These are phyloP conservation scores for Dothidotthia symphoricarpi DNA, from an alignment of 2,329 filamentous ascomycete species.

Conservation along the genomic window DNA sequence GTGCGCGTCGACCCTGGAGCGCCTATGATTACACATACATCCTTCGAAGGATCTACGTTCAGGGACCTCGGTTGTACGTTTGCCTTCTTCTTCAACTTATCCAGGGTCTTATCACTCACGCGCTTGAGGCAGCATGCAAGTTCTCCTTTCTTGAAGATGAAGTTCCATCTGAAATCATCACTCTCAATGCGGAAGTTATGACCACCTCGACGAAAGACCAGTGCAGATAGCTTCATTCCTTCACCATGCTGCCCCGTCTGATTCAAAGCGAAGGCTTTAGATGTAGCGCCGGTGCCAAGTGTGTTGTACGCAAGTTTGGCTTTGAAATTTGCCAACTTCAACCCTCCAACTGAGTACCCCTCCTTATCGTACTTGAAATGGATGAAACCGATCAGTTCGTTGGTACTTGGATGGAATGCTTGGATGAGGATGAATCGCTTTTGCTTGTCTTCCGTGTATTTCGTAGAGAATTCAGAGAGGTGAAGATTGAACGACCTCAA, in stretches of 20 bases:
- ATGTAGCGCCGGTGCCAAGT: conserved; percentile 13
- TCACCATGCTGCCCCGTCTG: conserved; percentile 24
- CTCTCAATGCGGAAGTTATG: conserved; percentile 9
- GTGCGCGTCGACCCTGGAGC: conserved; percentile 1
- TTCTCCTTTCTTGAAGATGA: conserved; percentile 4
- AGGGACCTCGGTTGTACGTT: background rate
- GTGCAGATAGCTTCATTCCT: conserved; percentile 18
- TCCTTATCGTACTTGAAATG: conserved; percentile 12
- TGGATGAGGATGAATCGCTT: conserved; percentile 1
- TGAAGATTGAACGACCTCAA: conserved; percentile 6
- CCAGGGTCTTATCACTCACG: conserved; percentile 3
- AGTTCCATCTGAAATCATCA: conserved; percentile 8
- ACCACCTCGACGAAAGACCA: conserved; percentile 11
- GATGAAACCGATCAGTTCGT: conserved; percentile 13
- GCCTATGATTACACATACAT: conserved; percentile 13
- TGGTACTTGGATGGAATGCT: background rate
- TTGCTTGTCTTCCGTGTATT: conserved; percentile 1
- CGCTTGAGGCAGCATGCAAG: conserved; percentile 6
- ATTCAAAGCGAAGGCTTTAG: conserved; percentile 6
- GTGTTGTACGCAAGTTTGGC: conserved; percentile 5
- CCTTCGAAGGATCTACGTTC: conserved; percentile 10
- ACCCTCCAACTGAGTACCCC: conserved; percentile 1
- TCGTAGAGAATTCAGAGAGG: conserved; percentile 2
- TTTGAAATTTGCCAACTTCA: conserved; percentile 17
- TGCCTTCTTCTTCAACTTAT: background rate